These are phyloP conservation scores for Leccinum subfulvum DNA, from an alignment of 1,284 basidiomycete genomes.

Conservation along the genomic window DNA sequence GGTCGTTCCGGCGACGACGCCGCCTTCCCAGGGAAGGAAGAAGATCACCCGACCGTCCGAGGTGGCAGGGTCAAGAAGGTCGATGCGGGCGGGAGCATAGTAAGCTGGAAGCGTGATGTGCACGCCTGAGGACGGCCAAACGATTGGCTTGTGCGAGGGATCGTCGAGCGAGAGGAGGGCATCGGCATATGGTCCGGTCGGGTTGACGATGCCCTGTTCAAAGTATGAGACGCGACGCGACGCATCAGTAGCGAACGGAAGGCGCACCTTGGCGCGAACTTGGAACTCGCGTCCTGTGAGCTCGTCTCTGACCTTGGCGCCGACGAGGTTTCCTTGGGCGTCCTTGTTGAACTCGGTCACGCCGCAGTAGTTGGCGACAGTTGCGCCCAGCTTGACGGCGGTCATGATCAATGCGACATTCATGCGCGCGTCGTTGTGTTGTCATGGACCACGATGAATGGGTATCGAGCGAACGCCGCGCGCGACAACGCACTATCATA, in stretches of 20 bases:
- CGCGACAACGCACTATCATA: constrained; percentile 73
- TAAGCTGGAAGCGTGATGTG: constrained; percentile 98
- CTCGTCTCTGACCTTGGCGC: constrained; percentile 79
- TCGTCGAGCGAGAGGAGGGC: constrained; percentile 85
- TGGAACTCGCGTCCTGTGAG: constrained; percentile 84
- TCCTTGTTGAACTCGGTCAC: constrained; percentile 81
- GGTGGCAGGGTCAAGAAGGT: constrained; percentile 92
- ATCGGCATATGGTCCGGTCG: constrained; percentile 94
- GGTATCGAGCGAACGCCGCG: neutral
- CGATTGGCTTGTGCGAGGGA: constrained; percentile 80
- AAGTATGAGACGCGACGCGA: neutral
- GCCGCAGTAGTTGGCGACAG: constrained; percentile 88
- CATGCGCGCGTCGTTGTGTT: constrained; percentile 99
- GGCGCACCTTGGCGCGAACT: constrained; percentile 41
- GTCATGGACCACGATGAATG: constrained; percentile 51
- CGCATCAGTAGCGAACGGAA: neutral
- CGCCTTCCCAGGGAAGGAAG: constrained; percentile 98
- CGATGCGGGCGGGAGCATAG: constrained; percentile 95
- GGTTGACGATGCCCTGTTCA: constrained; percentile 85
- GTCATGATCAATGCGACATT: constrained; percentile 94
- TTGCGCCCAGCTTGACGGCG: constrained; percentile 90
- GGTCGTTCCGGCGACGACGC: constrained; percentile 96
- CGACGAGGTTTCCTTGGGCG: constrained; percentile 60
- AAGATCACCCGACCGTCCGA: constrained; percentile 98
- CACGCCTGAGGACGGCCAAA: constrained; percentile 89